Percentiles rank a stretch among this genome's conserved stretches.
Evolutionary conservation across 345 rosid species (phyloP).

Genomic region (Firmiana major): DNA sequence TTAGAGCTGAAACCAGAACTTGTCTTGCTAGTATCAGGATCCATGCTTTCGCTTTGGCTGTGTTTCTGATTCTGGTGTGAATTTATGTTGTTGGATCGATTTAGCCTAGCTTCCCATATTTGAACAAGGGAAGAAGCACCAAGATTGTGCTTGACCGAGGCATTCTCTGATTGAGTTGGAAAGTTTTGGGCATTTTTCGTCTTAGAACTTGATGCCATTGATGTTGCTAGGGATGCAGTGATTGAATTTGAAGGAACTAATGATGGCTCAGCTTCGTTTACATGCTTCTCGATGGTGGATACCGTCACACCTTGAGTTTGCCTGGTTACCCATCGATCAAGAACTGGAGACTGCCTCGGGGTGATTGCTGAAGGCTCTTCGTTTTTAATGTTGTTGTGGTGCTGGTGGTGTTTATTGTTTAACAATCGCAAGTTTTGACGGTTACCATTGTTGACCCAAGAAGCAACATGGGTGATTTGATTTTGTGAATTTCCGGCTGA

Average conservation of each 20-base stretch:
- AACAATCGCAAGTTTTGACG: slow-evolving; percentile 8
- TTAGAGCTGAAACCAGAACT: slow-evolving; percentile 19
- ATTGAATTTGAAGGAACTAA: not conserved
- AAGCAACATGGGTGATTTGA: not conserved
- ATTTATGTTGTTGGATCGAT: slow-evolving; percentile 32
- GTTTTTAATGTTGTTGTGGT: not conserved
- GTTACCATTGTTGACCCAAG: not conserved
- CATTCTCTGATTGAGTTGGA: slow-evolving; percentile 17
- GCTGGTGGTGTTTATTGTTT: not conserved
- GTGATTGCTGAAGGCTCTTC: not conserved
- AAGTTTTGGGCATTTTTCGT: not conserved
- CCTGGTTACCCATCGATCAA: slow-evolving; percentile 42
- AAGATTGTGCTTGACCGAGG: slow-evolving; percentile 11
- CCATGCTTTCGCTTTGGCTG: not conserved
- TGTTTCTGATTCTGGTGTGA: slow-evolving; percentile 17
- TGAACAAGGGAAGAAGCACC: slow-evolving; percentile 89
- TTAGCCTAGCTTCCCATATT: slow-evolving; percentile 86
- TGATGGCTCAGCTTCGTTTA: slow-evolving; percentile 25
- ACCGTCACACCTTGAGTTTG: slow-evolving; percentile 37
- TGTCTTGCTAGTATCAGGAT: slow-evolving; percentile 21
- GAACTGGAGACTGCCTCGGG: slow-evolving; percentile 23
- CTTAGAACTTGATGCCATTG: slow-evolving; percentile 6
- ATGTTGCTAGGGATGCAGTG: slow-evolving; percentile 4
- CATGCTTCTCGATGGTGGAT: slow-evolving; percentile 33
- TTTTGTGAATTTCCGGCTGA: slow-evolving; percentile 18